phyloP scores from a whole-genome alignment of 345 rosid genomes.

The Acer yangbiense region DNA sequence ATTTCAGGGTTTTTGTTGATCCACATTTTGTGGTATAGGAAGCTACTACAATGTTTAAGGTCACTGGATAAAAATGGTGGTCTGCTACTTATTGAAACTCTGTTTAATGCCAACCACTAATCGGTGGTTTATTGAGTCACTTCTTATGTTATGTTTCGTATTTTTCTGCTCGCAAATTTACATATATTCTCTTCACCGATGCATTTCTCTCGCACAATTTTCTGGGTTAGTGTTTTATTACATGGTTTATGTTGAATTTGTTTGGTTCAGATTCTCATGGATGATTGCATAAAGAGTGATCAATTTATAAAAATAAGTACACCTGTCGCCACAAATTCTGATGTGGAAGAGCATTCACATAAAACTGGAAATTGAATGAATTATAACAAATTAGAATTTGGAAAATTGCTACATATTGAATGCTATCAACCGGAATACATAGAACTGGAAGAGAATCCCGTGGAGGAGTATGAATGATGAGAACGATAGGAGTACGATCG shows the following conservation, averaged over 20 bases:
- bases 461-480: no score
- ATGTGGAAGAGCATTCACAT: not conserved
- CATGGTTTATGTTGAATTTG: not conserved
- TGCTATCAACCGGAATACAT: constrained; percentile 40
- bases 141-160: not conserved
- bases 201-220: not conserved
- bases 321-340: not conserved
- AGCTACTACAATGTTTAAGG: constrained; percentile 13
- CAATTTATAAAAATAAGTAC: not conserved
- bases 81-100: constrained; percentile 17
- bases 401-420: no score
- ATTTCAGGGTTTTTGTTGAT: constrained; percentile 14
- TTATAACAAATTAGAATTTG: not conserved
- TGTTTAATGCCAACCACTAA: constrained; percentile 39
- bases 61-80: not conserved
- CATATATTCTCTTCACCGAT: not conserved
- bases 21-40: constrained; percentile 16
- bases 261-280: not conserved
- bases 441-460: constrained; percentile 14
- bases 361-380: not conserved
- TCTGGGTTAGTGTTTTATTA: not conserved
- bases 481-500: no score
- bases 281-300: not conserved
- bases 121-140: constrained; percentile 40
- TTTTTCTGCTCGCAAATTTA: not conserved